A percentile compares a stretch with the other conserved stretches of the same genome.
Conservation (phyloP, 345 rosid genomes). For the Rhodamnia argentea region DNA sequence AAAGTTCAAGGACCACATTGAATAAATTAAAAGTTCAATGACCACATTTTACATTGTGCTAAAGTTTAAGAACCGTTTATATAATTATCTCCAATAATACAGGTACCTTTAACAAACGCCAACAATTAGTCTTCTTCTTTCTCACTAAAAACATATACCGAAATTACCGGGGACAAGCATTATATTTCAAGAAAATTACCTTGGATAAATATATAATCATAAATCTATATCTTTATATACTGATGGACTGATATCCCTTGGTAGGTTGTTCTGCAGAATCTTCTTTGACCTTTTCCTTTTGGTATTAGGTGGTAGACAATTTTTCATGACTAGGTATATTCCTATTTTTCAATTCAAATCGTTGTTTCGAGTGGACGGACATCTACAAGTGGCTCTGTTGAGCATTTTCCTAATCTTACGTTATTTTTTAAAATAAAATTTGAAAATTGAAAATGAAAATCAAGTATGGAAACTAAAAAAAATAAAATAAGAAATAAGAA, state of each 20-base stretch:
- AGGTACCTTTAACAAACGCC: neutral
- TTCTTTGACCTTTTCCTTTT: neutral
- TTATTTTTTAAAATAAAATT: neutral
- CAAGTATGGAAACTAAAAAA: neutral
- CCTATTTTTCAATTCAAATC: neutral
- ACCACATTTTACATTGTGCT: neutral
- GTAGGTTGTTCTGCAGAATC: neutral
- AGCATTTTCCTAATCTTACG: too few relatives aligned
- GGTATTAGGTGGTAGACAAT: neutral
- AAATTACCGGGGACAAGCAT: neutral
- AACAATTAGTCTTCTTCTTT: neutral
- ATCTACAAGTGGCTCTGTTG: neutral
- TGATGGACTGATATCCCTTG: neutral
- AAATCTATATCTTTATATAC: neutral
- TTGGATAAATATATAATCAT: neutral
- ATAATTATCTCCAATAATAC: neutral
- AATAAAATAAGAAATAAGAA: neutral
- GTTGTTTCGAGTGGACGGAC: neutral
- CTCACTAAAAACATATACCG: neutral
- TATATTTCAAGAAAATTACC: neutral
- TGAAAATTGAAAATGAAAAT: neutral
- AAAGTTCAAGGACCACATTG: rapidly evolving
- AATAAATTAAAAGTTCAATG: rapidly evolving
- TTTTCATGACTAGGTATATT: neutral
- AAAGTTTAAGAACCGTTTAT: neutral